Percentiles rank a stretch among this genome's conserved stretches.
These are phyloP conservation scores for Warburgia ugandensis DNA, from an alignment of 164 flowering plant genomes.

Conservation along the genomic window DNA sequence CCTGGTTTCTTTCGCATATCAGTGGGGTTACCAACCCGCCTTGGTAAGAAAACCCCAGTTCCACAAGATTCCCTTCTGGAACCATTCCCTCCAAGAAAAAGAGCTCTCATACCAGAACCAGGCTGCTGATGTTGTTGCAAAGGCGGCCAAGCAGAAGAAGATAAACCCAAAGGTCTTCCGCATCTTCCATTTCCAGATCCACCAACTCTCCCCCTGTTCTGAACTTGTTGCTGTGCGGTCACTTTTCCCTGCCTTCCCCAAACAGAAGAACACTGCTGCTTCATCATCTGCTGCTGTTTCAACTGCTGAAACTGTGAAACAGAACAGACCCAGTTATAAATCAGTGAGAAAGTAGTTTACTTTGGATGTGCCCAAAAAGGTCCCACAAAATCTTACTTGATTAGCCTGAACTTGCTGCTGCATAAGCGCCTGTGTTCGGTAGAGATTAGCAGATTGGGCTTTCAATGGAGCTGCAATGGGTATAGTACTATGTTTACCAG, in stretches of 20 bases:
- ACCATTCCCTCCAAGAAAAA: conserved; percentile 41
- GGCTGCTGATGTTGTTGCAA: conserved; percentile 27
- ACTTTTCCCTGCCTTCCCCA: conserved; percentile 22
- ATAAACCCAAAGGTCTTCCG: conserved; percentile 28
- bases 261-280: conserved; percentile 12
- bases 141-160: conserved; percentile 59
- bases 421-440: conserved; percentile 20
- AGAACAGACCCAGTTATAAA: background rate
- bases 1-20: conserved; percentile 50
- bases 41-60: conserved; percentile 73
- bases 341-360: background rate
- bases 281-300: conserved; percentile 41
- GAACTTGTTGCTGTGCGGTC: conserved; percentile 4
- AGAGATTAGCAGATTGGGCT: conserved; percentile 12
- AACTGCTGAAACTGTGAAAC: conserved; percentile 37
- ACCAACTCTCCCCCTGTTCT: conserved; percentile 9
- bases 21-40: conserved; percentile 20
- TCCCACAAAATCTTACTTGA: conserved; percentile 27
- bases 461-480: conserved; percentile 11
- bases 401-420: conserved; percentile 34
- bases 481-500: conserved; percentile 19
- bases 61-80: conserved; percentile 35
- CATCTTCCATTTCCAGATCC: conserved; percentile 6
- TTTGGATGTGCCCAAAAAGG: too few species aligned
- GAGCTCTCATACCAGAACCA: conserved; percentile 46